Evolutionary conservation across 371 early-diverging fungal species (phyloP).

Genomic region (Mortierella sp.): DNA sequence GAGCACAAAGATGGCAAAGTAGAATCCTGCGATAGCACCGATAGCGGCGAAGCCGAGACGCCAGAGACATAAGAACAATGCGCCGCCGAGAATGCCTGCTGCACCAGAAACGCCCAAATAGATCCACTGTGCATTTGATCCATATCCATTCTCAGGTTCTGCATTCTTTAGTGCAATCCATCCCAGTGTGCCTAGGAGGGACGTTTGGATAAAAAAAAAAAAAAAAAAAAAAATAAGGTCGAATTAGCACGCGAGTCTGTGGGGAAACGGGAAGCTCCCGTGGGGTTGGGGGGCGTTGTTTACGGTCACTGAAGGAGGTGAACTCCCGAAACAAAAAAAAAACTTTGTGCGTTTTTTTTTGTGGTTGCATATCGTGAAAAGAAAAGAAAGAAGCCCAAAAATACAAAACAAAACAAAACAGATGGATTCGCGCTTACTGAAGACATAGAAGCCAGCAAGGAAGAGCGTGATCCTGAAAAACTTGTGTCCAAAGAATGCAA

Average conservation of each 20-base stretch:
- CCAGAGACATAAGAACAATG: conserved; percentile 64
- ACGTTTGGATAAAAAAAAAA: neutral
- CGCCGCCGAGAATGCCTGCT: conserved; percentile 63
- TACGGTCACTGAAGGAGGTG: neutral
- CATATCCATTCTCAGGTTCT: conserved; percentile 57
- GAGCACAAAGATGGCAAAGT: conserved; percentile 65
- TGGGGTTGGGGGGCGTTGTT: neutral
- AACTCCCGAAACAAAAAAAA: neutral
- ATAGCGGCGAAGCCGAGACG: conserved; percentile 66
- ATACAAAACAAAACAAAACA: too few relatives aligned
- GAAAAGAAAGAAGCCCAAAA: neutral
- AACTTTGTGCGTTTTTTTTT: neutral
- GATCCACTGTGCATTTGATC: conserved; percentile 61
- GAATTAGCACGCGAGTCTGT: neutral
- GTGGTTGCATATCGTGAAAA: neutral
- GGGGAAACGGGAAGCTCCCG: neutral
- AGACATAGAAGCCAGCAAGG: conserved; percentile 62
- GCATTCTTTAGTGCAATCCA: conserved; percentile 64
- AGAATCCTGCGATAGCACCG: conserved; percentile 67
- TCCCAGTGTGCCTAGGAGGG: conserved; percentile 53
- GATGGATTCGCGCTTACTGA: conserved; percentile 36
- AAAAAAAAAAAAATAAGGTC: neutral
- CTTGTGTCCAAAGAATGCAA: conserved; percentile 56
- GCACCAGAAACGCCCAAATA: conserved; percentile 62
- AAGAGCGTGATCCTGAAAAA: conserved; percentile 60